phyloP scores from a whole-genome alignment of 2,329 filamentous ascomycete genomes.

The Akanthomyces muscarius region DNA sequence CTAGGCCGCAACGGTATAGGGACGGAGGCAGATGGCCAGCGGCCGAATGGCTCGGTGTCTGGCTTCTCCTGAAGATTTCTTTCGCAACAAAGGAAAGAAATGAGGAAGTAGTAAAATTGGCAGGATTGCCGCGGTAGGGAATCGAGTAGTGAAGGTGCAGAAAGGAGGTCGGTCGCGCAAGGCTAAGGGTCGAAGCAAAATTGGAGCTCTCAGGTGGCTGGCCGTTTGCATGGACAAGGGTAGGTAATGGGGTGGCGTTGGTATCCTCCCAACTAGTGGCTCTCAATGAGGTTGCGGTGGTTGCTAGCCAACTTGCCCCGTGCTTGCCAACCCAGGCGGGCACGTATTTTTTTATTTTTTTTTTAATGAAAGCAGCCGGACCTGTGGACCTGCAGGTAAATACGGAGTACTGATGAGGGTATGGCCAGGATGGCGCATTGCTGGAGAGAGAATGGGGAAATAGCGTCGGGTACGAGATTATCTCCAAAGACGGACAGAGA shows the following conservation, averaged over 20 bases:
- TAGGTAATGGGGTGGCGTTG: neutral
- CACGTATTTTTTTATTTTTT: too few relatives aligned
- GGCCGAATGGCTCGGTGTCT: neutral
- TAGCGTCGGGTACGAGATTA: neutral
- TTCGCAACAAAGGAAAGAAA: neutral
- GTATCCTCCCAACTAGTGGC: slow-evolving; percentile 1
- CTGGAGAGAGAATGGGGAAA: neutral
- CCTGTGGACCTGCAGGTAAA: neutral
- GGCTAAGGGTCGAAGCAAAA: slow-evolving; percentile 16
- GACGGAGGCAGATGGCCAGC: neutral
- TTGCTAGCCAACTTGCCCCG: neutral
- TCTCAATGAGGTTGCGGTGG: neutral
- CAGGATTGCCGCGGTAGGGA: neutral
- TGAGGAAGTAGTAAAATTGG: neutral
- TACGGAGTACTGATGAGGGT: neutral
- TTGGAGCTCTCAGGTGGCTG: slow-evolving; percentile 17
- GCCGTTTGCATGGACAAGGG: slow-evolving; percentile 10
- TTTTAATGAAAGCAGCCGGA: neutral
- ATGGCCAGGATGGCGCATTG: neutral
- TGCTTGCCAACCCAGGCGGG: neutral
- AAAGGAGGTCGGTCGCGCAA: slow-evolving; percentile 14
- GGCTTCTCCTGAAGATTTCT: neutral
- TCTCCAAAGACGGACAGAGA: neutral
- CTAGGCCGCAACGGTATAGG: neutral
- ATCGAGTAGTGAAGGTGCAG: slow-evolving; percentile 3